phyloP scores from a whole-genome alignment of 768 basidiomycete species.

The Rhodotorula sphaerocarpa region DNA sequence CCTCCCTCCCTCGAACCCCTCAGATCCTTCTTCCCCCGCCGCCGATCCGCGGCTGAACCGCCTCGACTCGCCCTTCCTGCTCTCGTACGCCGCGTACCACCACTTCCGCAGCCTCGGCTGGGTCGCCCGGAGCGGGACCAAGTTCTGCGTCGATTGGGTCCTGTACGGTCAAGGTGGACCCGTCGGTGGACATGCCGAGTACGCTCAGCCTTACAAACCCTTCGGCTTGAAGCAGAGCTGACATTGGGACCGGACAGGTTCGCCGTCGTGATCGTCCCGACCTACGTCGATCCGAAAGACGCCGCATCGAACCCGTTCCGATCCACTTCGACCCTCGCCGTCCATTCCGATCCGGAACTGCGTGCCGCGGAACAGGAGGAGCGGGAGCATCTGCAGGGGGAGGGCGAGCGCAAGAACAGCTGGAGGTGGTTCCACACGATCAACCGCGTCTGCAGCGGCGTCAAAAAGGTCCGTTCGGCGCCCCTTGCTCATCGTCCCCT shows the following conservation, averaged over 20 bases:
- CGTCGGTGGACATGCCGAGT: slow-evolving; percentile 94
- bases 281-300: slow-evolving; percentile 76
- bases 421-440: slow-evolving; percentile 98
- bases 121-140: slow-evolving; percentile 91
- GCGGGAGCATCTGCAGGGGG: slow-evolving; percentile 24
- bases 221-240: too few species aligned
- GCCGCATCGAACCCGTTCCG: slow-evolving; percentile 56
- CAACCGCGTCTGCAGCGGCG: slow-evolving; percentile 91
- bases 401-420: slow-evolving; percentile 47
- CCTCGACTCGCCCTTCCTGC: slow-evolving; percentile 58
- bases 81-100: slow-evolving; percentile 83
- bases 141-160: slow-evolving; percentile 93
- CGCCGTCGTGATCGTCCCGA: slow-evolving; percentile 78
- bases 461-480: slow-evolving; percentile 70
- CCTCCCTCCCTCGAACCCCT: not conserved
- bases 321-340: slow-evolving; percentile 45
- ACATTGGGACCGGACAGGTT: slow-evolving; percentile 53
- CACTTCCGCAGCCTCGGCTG: slow-evolving; percentile 93
- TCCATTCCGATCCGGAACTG: slow-evolving; percentile 7
- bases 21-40: not conserved
- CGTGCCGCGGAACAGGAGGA: not conserved
- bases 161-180: slow-evolving; percentile 72
- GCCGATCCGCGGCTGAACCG: slow-evolving; percentile 23
- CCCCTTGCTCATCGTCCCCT: not conserved
- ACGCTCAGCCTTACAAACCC: too few species aligned